Evolutionary conservation across 129 eudicot genomes (phyloP), one percentile per base, ranked within the genome.

Genomic region (sunflower (Helianthus annuus)): DNA sequence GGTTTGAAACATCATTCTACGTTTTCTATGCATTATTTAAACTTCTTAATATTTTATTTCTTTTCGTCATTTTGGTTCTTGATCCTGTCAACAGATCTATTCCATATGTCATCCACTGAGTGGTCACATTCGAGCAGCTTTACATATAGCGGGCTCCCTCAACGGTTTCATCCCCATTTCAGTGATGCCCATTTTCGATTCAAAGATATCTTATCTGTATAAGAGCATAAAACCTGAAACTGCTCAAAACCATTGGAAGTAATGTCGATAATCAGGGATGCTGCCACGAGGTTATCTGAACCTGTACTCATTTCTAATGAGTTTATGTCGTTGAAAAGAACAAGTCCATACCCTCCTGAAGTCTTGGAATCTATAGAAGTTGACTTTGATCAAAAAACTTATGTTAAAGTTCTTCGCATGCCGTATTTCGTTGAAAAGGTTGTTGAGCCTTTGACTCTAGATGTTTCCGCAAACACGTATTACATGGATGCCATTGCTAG

Each of bases 401-500:
- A 64, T 53, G 15, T 87, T 46, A 71, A 61, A 69, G 96, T 68
- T 69, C 66, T 94, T 58, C 85, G 81, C 5, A 64, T 94, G 66
- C 97, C 99, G 36, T 82, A 46, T 78, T 69, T 77, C 67, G 44
- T 51, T 48, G 89, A 84, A 32, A 77, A 79, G 70, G 71, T 52
- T 75, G 85, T 86, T 67, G 82, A 77, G 65, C 64, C 86, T 38
- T 27, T 88, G 82, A 66, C 79, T 46, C 81, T 90, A 42, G 80
- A 88, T 78, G 78, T 88, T 76, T 71, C 81, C 61, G 63, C 64
- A 27, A 75, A 64, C 32, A 82, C 59, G 65, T 95, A 90, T 88
- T 90, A 90, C 85, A 82, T 95, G 70, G 99, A 94, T 83, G 88
- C 62, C 64, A 88, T 94, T 81, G 96, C 97, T 36, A 72, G 72